Evolutionary conservation across 2,329 filamentous ascomycete species (phyloP).

Genomic region (Colletotrichum spinosum): DNA sequence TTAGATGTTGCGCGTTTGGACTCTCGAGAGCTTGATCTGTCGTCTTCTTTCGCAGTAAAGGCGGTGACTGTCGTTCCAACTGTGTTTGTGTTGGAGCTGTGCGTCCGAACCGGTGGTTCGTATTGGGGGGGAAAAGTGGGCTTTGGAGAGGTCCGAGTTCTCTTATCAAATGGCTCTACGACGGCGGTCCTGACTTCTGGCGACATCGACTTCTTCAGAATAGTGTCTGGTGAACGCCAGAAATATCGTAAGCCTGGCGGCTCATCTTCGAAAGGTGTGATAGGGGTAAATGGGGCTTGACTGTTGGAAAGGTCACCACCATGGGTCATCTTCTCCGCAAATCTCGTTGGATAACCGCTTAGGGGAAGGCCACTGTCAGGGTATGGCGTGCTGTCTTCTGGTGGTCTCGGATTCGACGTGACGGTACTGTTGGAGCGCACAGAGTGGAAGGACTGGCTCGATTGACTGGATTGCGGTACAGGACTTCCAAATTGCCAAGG

Average conservation of each 20-base stretch:
- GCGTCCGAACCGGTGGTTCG: neutral
- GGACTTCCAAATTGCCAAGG: neutral
- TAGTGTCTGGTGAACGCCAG: conserved; percentile 39
- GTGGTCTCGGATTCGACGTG: conserved; percentile 1
- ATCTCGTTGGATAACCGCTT: conserved; percentile 40
- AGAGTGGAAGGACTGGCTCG: conserved; percentile 3
- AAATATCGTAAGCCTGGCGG: conserved; percentile 40
- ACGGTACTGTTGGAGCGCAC: conserved; percentile 6
- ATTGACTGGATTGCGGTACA: neutral
- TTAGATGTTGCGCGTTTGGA: neutral
- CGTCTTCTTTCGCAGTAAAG: neutral
- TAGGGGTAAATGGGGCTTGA: conserved; percentile 28
- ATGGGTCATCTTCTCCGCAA: conserved; percentile 37
- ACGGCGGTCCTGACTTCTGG: conserved; percentile 18
- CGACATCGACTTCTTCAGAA: conserved; percentile 38
- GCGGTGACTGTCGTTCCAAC: neutral
- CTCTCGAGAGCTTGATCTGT: neutral
- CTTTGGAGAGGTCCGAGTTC: neutral
- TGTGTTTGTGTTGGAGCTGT: neutral
- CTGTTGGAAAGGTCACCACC: conserved; percentile 37
- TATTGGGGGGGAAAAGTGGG: neutral
- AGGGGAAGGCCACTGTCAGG: conserved; percentile 37
- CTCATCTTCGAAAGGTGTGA: conserved; percentile 39
- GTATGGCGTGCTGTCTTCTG: conserved; percentile 29
- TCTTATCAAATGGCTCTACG: neutral